These are phyloP conservation scores for Suillus americanus DNA, from an alignment of 768 basidiomycete species.

Conservation along the genomic window DNA sequence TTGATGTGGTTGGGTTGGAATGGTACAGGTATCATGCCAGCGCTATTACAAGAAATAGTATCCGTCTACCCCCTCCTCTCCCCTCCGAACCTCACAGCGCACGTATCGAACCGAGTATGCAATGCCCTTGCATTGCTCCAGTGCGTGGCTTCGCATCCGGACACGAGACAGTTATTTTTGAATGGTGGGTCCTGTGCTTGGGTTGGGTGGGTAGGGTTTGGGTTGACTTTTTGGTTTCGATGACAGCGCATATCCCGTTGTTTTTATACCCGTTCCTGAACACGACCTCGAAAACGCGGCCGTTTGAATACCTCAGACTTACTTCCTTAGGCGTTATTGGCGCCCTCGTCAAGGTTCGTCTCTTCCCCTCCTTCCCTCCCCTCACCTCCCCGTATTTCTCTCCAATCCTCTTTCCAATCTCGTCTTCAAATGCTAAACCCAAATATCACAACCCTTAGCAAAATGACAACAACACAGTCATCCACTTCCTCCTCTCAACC, in stretches of 20 bases:
- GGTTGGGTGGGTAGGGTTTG: background rate
- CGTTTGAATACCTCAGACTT: slow-evolving; percentile 98
- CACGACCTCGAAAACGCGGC: slow-evolving; percentile 98
- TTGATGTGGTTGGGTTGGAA: slow-evolving; percentile 2
- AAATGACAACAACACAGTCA: slow-evolving; percentile 99
- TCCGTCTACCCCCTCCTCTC: slow-evolving; percentile 96
- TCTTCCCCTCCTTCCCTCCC: background rate
- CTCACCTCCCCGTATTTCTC: background rate
- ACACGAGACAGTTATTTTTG: slow-evolving; percentile 92
- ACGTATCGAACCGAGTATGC: slow-evolving; percentile 97
- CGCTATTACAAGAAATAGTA: slow-evolving; percentile 95
- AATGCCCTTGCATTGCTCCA: slow-evolving; percentile 97
- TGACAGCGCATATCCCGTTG: slow-evolving; percentile 91
- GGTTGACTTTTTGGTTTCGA: slow-evolving; percentile 5
- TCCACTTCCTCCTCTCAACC: slow-evolving; percentile 97
- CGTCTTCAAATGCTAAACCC: background rate
- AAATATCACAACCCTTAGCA: slow-evolving; percentile 53
- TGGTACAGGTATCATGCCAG: slow-evolving; percentile 89
- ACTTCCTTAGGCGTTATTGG: slow-evolving; percentile 99
- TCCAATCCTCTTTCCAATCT: background rate
- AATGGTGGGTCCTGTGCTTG: slow-evolving; percentile 57
- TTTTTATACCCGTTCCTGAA: slow-evolving; percentile 97
- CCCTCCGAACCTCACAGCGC: slow-evolving; percentile 94
- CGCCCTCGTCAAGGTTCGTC: slow-evolving; percentile 89
- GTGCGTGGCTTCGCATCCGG: slow-evolving; percentile 96